Conservation (phyloP, 164 flowering plant genomes). For the Warburgia ugandensis region DNA sequence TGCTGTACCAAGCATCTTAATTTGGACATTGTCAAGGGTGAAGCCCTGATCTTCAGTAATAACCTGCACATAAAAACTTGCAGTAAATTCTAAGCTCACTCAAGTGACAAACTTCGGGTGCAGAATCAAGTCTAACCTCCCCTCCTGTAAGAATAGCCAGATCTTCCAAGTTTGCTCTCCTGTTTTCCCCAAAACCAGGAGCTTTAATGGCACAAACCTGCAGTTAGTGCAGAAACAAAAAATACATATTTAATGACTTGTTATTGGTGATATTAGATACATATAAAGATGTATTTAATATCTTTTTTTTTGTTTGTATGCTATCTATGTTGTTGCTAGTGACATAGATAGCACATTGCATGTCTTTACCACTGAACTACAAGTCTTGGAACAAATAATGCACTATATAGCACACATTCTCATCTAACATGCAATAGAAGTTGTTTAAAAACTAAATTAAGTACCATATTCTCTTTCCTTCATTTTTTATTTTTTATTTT, state of each 20-base stretch:
- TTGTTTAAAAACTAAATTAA: no score
- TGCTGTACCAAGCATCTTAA: conserved; percentile 74
- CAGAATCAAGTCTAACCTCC: conserved; percentile 40
- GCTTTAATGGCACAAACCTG: conserved; percentile 89
- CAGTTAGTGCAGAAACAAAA: conserved; percentile 8
- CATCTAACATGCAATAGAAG: no score
- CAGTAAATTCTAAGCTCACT: neutral
- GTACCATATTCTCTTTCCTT: no score
- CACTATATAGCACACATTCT: no score
- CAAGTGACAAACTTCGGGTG: neutral
- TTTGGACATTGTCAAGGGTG: conserved; percentile 47
- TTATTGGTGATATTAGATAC: no score
- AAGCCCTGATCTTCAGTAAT: conserved; percentile 61
- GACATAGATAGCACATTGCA: no score
- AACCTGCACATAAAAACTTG: conserved; percentile 36
- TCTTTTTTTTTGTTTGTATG: neutral
- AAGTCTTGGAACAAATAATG: no score
- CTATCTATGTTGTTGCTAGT: no score
- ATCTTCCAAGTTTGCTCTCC: conserved; percentile 72
- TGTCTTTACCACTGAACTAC: no score
- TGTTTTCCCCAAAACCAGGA: conserved; percentile 92
- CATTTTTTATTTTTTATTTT: no score
- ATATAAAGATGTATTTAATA: neutral
- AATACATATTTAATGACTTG: no score
- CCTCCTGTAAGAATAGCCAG: conserved; percentile 81